These are phyloP conservation scores for Agrocybe chaxingu DNA, from an alignment of 768 basidiomycete species.

Conservation along the genomic window DNA sequence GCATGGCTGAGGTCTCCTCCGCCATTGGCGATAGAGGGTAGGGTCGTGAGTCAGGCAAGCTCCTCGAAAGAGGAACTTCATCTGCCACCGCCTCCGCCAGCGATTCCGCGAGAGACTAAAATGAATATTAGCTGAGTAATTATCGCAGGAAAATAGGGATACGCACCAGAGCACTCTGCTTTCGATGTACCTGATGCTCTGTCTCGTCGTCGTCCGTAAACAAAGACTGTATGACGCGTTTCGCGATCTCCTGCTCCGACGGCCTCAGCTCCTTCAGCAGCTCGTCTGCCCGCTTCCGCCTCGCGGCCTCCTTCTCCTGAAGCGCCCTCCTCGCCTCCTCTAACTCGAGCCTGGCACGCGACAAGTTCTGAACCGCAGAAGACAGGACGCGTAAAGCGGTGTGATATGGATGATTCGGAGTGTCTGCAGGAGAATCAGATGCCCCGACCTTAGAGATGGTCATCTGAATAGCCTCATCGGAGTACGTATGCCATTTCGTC, in stretches of 20 bases:
- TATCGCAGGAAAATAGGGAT: not conserved
- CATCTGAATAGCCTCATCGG: conserved; percentile 70
- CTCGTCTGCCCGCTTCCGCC: conserved; percentile 48
- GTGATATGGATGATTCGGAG: conserved; percentile 57
- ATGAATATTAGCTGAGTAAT: not conserved
- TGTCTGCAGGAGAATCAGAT: conserved; percentile 45
- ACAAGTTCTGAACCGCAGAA: conserved; percentile 56
- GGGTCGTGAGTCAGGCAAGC: conserved; percentile 24
- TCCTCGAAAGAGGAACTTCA: conserved; percentile 37
- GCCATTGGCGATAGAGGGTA: conserved; percentile 30
- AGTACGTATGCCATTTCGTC: conserved; percentile 75
- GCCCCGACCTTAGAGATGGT: conserved; percentile 50
- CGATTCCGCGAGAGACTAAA: conserved; percentile 50
- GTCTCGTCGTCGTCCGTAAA: conserved; percentile 53
- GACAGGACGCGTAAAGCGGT: conserved; percentile 68
- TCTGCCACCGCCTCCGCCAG: conserved; percentile 55
- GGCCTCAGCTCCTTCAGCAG: conserved; percentile 54
- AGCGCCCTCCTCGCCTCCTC: conserved; percentile 54
- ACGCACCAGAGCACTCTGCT: conserved; percentile 59
- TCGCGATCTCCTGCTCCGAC: conserved; percentile 66
- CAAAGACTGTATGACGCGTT: conserved; percentile 62
- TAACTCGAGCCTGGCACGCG: conserved; percentile 56
- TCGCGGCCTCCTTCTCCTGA: conserved; percentile 57
- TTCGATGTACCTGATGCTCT: conserved; percentile 47
- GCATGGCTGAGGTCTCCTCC: conserved; percentile 23